A percentile compares a stretch with the other conserved stretches of the same genome.
phyloP scores from a whole-genome alignment of 257 asterid species.

The Solanum chmielewskii region DNA sequence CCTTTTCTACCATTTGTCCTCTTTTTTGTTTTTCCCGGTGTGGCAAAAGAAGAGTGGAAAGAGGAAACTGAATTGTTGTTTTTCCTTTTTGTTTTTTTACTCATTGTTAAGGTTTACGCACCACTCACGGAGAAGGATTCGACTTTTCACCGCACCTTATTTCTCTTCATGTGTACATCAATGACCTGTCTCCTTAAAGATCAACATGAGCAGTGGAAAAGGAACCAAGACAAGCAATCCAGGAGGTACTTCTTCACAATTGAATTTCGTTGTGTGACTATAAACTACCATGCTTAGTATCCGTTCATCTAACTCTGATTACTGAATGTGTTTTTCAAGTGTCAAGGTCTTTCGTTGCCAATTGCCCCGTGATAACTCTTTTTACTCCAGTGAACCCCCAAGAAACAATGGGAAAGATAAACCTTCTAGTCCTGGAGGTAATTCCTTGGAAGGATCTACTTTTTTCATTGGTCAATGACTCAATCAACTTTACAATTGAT shows the following conservation, averaged over 20 bases:
- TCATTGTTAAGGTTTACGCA: constrained; percentile 59
- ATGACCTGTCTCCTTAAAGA: constrained; percentile 79
- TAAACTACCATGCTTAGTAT: not conserved
- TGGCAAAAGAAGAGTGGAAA: not conserved
- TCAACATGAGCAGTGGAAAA: constrained; percentile 91
- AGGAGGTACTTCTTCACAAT: constrained; percentile 40
- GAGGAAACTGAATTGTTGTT: not conserved
- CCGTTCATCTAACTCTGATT: constrained; percentile 8
- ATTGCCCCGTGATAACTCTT: constrained; percentile 55
- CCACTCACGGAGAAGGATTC: constrained; percentile 65
- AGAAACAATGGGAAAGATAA: constrained; percentile 47
- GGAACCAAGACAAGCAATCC: constrained; percentile 34
- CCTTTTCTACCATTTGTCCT: not conserved
- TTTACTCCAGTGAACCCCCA: constrained; percentile 74
- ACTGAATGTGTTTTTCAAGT: constrained; percentile 16
- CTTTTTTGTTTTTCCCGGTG: not conserved
- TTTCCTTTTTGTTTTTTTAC: not conserved
- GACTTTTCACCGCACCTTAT: constrained; percentile 65
- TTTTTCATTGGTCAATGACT: not conserved
- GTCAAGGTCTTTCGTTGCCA: constrained; percentile 84
- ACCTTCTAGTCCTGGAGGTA: constrained; percentile 63
- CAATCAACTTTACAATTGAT: not conserved
- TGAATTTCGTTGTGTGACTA: not conserved
- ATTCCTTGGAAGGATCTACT: not conserved
- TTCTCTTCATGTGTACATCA: constrained; percentile 76